These are phyloP conservation scores for Cenchrus purpureus DNA, from an alignment of 176 grass and related monocot species.

Conservation along the genomic window DNA sequence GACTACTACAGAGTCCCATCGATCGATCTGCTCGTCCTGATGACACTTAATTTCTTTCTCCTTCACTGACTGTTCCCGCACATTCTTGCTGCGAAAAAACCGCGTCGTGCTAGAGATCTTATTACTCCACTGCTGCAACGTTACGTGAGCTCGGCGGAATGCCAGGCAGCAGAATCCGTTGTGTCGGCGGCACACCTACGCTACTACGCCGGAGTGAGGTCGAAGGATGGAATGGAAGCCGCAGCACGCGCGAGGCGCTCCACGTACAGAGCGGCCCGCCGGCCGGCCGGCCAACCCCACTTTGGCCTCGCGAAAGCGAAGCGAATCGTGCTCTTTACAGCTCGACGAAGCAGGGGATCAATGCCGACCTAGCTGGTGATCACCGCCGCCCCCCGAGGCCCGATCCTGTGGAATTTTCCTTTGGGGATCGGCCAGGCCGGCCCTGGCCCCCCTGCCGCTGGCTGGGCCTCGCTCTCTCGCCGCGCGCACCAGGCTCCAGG, in stretches of 20 bases:
- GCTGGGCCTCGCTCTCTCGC: not conserved
- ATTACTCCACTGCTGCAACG: not conserved
- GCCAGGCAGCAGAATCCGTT: not conserved
- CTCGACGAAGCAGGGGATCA: slow-evolving; percentile 18
- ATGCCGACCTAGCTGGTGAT: slow-evolving; percentile 31
- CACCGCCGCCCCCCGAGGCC: not conserved
- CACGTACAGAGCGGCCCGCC: not conserved
- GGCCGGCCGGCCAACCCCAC: not conserved
- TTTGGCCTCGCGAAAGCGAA: slow-evolving; percentile 28
- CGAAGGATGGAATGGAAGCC: slow-evolving; percentile 15
- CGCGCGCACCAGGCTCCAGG: not conserved
- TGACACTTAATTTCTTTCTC: not conserved
- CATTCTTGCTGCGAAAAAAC: not conserved
- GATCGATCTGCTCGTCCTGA: not conserved
- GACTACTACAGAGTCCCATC: not conserved
- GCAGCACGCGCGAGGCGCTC: not conserved
- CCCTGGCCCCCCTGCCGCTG: not conserved
- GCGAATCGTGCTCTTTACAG: slow-evolving; percentile 34
- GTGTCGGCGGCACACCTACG: not conserved
- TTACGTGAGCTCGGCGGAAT: not conserved
- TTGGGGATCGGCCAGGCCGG: slow-evolving; percentile 10
- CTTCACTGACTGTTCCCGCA: not conserved
- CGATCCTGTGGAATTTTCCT: not conserved
- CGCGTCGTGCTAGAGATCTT: not conserved
- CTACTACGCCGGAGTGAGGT: not conserved